phyloP scores from a whole-genome alignment of 2,329 filamentous ascomycete species.

The Pezicula carpinea region DNA sequence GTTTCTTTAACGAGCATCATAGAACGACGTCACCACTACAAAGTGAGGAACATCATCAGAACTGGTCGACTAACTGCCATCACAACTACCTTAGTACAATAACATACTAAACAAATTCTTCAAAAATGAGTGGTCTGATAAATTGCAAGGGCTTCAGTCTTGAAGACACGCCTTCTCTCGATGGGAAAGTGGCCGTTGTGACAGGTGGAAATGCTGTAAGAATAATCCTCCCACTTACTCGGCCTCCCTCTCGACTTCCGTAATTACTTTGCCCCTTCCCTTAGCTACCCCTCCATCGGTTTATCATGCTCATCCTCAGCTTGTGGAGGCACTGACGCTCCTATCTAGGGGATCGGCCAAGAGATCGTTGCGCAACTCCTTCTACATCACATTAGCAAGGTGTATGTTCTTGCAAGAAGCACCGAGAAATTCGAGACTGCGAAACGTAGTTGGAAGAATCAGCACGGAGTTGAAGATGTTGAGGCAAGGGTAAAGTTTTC shows the following conservation, averaged over 20 bases:
- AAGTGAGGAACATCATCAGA: too few relatives aligned
- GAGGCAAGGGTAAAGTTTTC: conserved; percentile 21
- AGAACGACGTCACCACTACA: too few relatives aligned
- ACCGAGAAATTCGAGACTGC: conserved; percentile 17
- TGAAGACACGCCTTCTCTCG: conserved; percentile 49
- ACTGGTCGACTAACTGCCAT: too few relatives aligned
- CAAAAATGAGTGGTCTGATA: conserved; percentile 25
- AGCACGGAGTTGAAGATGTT: conserved; percentile 8
- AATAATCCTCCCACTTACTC: too few relatives aligned
- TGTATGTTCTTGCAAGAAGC: conserved; percentile 26
- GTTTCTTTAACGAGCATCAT: too few relatives aligned
- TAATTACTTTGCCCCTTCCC: too few relatives aligned
- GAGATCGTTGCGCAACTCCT: conserved; percentile 29
- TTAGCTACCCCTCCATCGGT: too few relatives aligned
- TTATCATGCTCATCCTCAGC: too few relatives aligned
- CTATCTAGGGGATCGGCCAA: conserved; percentile 48
- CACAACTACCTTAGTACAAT: too few relatives aligned
- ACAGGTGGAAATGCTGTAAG: conserved; percentile 69
- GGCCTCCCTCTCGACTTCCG: too few relatives aligned
- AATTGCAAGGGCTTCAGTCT: conserved; percentile 26
- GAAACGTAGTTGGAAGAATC: background rate
- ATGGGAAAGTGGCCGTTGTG: conserved; percentile 77
- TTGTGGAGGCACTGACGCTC: too few relatives aligned
- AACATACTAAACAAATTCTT: background rate
- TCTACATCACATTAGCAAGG: conserved; percentile 24